These are phyloP conservation scores for Malus domestica DNA, from an alignment of 306 rosid genomes.

Conservation along the genomic window ASM211411v1 NC_041798.1:37205001-37205500, in stretches of 20 bases:
- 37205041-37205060: background rate
- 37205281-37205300: background rate
- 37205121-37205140: background rate
- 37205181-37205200: no score
- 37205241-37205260: no score
- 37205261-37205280: no score
- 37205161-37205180: background rate
- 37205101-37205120: background rate
- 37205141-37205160: background rate
- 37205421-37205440: conserved; percentile 32
- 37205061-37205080: background rate
- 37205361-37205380: conserved; percentile 61
- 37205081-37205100: background rate
- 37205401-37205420: conserved; percentile 40
- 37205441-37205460: conserved; percentile 34
- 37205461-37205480: conserved; percentile 28
- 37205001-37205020: no score
- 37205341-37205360: background rate
- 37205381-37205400: conserved; percentile 68
- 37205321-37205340: background rate
- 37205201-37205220: no score
- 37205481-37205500: conserved; percentile 36
- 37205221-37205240: no score
- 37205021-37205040: no score
- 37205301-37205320: background rate